phyloP scores from a whole-genome alignment of 164 flowering plant species.

The Liquidambar formosana region DNA sequence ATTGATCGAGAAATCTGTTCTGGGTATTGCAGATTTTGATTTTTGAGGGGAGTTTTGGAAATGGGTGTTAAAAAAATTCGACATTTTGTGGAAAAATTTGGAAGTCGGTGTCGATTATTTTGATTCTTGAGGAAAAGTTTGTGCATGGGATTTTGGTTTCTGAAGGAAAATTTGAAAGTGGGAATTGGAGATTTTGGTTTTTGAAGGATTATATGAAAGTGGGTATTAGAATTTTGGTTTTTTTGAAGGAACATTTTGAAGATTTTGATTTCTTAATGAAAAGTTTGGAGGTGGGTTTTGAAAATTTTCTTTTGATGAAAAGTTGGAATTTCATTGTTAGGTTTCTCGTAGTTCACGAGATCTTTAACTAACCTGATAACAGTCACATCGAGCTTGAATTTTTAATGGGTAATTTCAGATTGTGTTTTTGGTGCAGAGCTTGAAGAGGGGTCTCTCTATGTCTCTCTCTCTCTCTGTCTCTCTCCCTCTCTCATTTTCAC shows the following conservation, averaged over 20 bases:
- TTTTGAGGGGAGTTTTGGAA: too few relatives aligned
- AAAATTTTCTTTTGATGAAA: slow-evolving; percentile 10
- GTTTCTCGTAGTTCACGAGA: slow-evolving; percentile 23
- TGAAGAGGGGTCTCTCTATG: background rate
- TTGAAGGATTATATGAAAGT: background rate
- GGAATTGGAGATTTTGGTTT: slow-evolving; percentile 1
- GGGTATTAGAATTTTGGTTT: background rate
- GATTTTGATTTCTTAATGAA: slow-evolving; percentile 5
- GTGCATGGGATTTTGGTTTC: background rate
- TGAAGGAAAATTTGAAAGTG: background rate
- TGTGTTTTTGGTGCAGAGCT: slow-evolving; percentile 4
- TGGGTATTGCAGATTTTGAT: slow-evolving; percentile 19
- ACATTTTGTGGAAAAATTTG: too few relatives aligned
- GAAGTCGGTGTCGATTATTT: slow-evolving; percentile 2
- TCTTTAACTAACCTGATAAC: slow-evolving; percentile 10
- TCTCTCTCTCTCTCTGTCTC: slow-evolving; percentile 5
- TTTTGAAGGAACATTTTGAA: slow-evolving; percentile 4
- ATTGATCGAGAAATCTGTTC: background rate
- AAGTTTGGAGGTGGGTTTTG: slow-evolving; percentile 7
- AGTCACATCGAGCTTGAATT: slow-evolving; percentile 6
- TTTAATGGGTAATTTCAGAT: slow-evolving; percentile 7
- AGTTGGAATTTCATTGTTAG: slow-evolving; percentile 11
- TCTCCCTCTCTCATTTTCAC: too few relatives aligned
- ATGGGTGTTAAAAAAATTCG: too few relatives aligned
- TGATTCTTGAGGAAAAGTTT: too few relatives aligned